These are phyloP conservation scores for Rhodosporidiobolus sp. DNA, from an alignment of 768 basidiomycete species.

Conservation along the genomic window DNA sequence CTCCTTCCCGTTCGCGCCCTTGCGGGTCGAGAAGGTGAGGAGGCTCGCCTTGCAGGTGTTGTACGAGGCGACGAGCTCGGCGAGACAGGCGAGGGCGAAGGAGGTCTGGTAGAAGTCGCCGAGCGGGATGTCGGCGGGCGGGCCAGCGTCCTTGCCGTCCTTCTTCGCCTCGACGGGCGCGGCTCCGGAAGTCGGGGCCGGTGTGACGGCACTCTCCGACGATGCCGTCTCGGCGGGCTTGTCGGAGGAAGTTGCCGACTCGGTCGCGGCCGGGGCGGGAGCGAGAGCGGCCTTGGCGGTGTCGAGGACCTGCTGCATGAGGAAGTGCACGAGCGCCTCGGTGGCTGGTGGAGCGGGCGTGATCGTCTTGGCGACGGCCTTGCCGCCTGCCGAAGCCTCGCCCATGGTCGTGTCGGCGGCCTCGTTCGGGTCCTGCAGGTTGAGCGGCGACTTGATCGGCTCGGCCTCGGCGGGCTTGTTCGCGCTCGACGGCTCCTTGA, in stretches of 20 bases:
- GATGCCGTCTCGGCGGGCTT: neutral
- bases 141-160: conserved; percentile 29
- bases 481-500: conserved; percentile 48
- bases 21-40: conserved; percentile 58
- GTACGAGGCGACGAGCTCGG: conserved; percentile 90
- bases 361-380: conserved; percentile 41
- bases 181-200: neutral
- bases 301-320: conserved; percentile 68
- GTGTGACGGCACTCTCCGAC: neutral
- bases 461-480: conserved; percentile 14
- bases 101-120: conserved; percentile 42
- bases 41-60: conserved; percentile 85
- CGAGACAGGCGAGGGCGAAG: conserved; percentile 85
- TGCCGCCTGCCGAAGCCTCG: conserved; percentile 7
- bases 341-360: conserved; percentile 45
- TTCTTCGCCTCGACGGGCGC: conserved; percentile 33
- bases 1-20: conserved; percentile 46
- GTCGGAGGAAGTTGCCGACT: neutral
- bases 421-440: conserved; percentile 2
- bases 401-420: conserved; percentile 12
- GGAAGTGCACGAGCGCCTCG: conserved; percentile 57
- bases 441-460: conserved; percentile 32
- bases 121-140: conserved; percentile 31
- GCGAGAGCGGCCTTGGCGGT: conserved; percentile 55
- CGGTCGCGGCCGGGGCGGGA: conserved; percentile 22